Conservation (phyloP, 2,329 filamentous ascomycete species). For the Aspergillus oerlinghausenensis region DNA sequence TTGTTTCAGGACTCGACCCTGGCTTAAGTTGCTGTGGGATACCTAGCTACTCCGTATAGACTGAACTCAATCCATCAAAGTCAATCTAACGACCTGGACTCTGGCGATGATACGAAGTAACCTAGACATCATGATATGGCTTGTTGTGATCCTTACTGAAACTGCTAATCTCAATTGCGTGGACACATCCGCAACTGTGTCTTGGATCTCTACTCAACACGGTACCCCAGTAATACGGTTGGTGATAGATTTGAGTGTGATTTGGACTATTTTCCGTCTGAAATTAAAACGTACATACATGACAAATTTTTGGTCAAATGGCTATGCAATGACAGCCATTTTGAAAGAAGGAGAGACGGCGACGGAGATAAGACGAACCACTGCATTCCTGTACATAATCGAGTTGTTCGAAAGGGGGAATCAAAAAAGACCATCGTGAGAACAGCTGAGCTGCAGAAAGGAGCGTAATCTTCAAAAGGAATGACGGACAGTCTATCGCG, state of each 20-base stretch:
- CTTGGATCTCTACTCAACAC: neutral
- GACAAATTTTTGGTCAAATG: neutral
- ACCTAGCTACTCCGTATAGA: neutral
- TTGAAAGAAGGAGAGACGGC: neutral
- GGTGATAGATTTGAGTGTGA: neutral
- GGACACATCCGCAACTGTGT: neutral
- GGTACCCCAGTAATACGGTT: neutral
- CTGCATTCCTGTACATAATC: neutral
- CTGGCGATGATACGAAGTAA: neutral
- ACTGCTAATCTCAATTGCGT: neutral
- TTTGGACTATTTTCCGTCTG: neutral
- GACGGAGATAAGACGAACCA: neutral
- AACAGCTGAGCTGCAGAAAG: slow-evolving; percentile 13
- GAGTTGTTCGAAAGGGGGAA: neutral
- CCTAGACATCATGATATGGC: neutral
- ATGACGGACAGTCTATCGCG: slow-evolving; percentile 16
- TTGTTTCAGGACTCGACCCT: neutral
- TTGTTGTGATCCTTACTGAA: neutral
- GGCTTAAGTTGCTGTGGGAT: neutral
- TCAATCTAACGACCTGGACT: neutral
- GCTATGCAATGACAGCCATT: neutral
- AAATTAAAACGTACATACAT: neutral
- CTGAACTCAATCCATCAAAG: no score
- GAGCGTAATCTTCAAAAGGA: slow-evolving; percentile 17
- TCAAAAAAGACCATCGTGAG: slow-evolving; percentile 5